Evolutionary conservation across 192 early-diverging fungal genomes (phyloP), one percentile per base, ranked within the genome.

Genomic region (Helicostylum pulchrum): DNA sequence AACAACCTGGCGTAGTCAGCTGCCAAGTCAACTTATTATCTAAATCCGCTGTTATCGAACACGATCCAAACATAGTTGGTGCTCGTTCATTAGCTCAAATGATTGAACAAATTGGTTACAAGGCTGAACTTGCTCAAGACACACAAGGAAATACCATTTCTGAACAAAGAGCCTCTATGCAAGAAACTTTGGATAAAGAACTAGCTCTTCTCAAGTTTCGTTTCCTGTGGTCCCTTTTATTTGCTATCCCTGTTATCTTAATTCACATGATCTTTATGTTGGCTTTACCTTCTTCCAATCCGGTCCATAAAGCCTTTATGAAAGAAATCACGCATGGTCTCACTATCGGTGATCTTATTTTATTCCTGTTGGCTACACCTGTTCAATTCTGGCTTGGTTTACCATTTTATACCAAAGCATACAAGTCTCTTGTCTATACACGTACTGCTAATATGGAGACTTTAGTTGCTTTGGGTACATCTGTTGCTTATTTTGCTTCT

Each of bases 371-470:
- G 3, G 82, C 88, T 2, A 88, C 88, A 1, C 87, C 89, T 0
- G 87, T 92, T 4, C 89, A 91, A 69, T 88, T 89, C 66, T 77
- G 84, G 75, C 62, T 92, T 3, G 92, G 90, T 7, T 45, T 51
- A 42, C 77, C 87, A 32, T 92, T 91, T 75, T 92, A 90, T 47
- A 21, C 50, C 12, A 86, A 87, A 42, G 85, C 88, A 0, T 89
- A 78, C 62, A 80, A 73, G 45, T 81, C 87, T 9, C 61, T 92
- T 7, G 57, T 80, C 4, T 84, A 85, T 68, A 67, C 84, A 7
- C 75, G 70, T 19, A 78, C 80, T 4, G 87, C 89, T 30, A 91
- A 90, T 65, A 94, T 94, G 92, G 90, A 94, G 62, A 88, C 89
- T 2, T 54, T 92, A 3, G 87, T 94, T 1, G 84, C 85, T 1